Evolutionary conservation across 1,284 basidiomycete species (phyloP).

Genomic region (Rhodotorula mucilaginosa): DNA sequence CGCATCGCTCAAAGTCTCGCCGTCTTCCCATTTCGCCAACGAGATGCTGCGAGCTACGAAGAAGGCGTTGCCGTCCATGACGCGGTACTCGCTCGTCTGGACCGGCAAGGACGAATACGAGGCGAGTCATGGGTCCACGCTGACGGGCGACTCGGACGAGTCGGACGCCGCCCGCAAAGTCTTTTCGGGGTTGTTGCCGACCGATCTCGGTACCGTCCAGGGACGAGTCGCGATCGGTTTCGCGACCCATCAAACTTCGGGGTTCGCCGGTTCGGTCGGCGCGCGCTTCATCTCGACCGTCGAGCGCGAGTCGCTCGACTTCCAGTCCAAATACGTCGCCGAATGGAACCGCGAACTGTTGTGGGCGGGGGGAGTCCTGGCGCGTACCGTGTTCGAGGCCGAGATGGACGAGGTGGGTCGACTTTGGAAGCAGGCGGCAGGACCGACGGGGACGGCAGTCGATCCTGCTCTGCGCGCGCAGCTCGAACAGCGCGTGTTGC

Average conservation of each 20-base stretch:
- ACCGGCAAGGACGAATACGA: constrained; percentile 87
- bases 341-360: constrained; percentile 83
- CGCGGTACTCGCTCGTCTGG: constrained; percentile 83
- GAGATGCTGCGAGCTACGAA: constrained; percentile 91
- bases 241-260: constrained; percentile 81
- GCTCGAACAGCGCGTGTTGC: constrained; percentile 67
- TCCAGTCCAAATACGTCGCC: constrained; percentile 48
- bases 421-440: constrained; percentile 52
- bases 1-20: constrained; percentile 70
- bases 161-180: constrained; percentile 53
- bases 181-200: constrained; percentile 49
- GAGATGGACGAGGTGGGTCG: constrained; percentile 60
- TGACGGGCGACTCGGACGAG: constrained; percentile 60
- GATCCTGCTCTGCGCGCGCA: constrained; percentile 53
- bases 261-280: constrained; percentile 85
- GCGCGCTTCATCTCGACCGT: constrained; percentile 95
- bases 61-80: constrained; percentile 79
- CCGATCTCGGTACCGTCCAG: constrained; percentile 36
- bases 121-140: constrained; percentile 27
- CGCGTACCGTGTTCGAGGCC: constrained; percentile 79
- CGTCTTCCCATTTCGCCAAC: constrained; percentile 67
- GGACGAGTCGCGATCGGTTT: constrained; percentile 51
- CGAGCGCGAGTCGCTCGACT: constrained; percentile 70
- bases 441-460: constrained; percentile 20
- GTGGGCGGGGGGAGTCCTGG: constrained; percentile 70